phyloP scores from a whole-genome alignment of 106 monocot species.

The Triglochin maritima region DNA sequence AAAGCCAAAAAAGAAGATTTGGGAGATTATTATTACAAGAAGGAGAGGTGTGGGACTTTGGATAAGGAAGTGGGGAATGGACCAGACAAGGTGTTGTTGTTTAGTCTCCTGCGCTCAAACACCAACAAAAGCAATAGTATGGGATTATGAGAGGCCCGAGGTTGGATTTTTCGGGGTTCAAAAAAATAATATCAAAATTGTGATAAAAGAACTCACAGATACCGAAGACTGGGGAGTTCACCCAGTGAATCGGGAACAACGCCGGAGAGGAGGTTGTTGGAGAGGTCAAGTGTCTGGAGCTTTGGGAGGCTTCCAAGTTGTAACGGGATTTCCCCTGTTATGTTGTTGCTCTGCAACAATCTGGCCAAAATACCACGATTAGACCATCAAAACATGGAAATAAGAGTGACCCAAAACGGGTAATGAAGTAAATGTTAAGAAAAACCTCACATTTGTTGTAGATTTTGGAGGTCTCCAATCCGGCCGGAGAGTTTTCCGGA shows the following conservation, averaged over 20 bases:
- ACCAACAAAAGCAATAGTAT: too few relatives aligned
- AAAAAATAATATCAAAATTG: too few relatives aligned
- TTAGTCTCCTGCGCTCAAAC: constrained; percentile 51
- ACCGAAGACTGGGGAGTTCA: constrained; percentile 54
- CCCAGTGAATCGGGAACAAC: constrained; percentile 55
- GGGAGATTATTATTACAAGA: constrained; percentile 38
- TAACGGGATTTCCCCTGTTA: constrained; percentile 63
- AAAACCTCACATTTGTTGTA: constrained; percentile 75
- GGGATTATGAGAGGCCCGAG: neutral
- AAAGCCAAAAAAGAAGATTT: neutral
- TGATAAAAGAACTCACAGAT: constrained; percentile 44
- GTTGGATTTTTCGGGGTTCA: neutral
- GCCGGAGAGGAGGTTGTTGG: constrained; percentile 73
- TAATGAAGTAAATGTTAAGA: neutral
- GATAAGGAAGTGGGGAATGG: constrained; percentile 62
- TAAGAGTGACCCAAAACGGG: neutral
- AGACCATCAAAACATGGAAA: neutral
- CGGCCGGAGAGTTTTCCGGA: constrained; percentile 65
- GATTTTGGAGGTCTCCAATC: constrained; percentile 80
- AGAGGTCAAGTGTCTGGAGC: constrained; percentile 86
- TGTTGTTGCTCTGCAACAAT: constrained; percentile 87
- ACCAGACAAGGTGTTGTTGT: constrained; percentile 91
- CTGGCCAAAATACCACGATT: constrained; percentile 17
- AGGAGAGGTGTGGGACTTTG: constrained; percentile 62
- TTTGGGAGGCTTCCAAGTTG: constrained; percentile 68